Conservation (phyloP, 257 asterid species). For the Fraxinus pennsylvanica region DNA sequence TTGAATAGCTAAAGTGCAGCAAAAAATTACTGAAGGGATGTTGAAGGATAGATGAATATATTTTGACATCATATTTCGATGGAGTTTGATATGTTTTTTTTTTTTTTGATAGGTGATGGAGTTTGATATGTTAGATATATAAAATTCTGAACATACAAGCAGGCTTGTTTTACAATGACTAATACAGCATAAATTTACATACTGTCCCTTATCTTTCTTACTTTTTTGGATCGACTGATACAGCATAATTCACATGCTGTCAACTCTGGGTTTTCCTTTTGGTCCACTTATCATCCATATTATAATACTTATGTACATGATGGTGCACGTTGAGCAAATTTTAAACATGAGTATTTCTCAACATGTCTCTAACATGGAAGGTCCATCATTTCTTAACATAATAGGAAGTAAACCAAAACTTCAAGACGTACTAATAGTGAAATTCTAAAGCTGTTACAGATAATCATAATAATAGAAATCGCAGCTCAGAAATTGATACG, state of each 20-base stretch:
- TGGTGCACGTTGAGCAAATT: background rate
- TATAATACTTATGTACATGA: background rate
- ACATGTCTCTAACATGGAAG: background rate
- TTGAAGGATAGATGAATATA: conserved; percentile 3
- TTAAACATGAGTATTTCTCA: background rate
- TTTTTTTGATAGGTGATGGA: background rate
- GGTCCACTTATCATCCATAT: background rate
- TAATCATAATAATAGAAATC: background rate
- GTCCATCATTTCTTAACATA: background rate
- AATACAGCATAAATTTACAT: background rate
- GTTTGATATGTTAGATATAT: background rate
- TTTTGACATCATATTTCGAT: background rate
- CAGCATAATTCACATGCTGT: background rate
- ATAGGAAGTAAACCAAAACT: background rate
- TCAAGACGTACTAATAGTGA: background rate
- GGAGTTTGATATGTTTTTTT: background rate
- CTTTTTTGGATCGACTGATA: background rate
- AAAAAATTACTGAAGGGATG: background rate
- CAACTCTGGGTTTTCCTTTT: background rate
- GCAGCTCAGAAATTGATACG: background rate
- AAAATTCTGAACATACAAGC: background rate
- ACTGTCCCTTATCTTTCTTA: background rate
- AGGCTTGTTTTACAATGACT: background rate
- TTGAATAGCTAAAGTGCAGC: background rate
- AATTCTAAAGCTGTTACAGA: background rate